Percentiles rank a stretch among this genome's conserved stretches.
Conservation (phyloP, 352 stramenopile genomes). For the Phytophthora idaei region DNA sequence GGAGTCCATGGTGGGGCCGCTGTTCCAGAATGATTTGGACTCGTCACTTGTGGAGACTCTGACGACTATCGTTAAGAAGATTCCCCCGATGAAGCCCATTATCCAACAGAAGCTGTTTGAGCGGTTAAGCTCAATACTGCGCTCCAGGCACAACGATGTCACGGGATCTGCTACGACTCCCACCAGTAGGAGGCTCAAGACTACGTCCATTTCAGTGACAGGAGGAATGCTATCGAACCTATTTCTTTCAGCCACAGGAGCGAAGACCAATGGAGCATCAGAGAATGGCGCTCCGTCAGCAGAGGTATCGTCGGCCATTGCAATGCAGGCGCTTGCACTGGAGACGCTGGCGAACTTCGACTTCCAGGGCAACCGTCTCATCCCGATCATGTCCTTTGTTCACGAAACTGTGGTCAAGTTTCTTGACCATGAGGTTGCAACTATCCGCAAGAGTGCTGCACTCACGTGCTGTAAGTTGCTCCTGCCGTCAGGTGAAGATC, state of each 20-base stretch:
- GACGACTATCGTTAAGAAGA: constrained; percentile 86
- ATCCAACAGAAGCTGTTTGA: constrained; percentile 89
- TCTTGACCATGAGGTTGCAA: constrained; percentile 83
- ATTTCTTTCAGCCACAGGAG: constrained; percentile 58
- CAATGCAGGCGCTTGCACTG: constrained; percentile 83
- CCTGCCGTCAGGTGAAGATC: constrained; percentile 71
- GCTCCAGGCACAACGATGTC: constrained; percentile 54
- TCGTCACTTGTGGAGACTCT: constrained; percentile 82
- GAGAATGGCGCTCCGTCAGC: constrained; percentile 47
- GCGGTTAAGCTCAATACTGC: constrained; percentile 77
- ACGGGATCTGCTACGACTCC: constrained; percentile 53
- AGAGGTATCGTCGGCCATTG: constrained; percentile 57
- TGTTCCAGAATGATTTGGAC: constrained; percentile 88
- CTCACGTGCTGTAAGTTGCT: constrained; percentile 89
- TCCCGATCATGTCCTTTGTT: constrained; percentile 90
- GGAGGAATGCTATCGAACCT: constrained; percentile 77
- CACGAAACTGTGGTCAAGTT: constrained; percentile 90
- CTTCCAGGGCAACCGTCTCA: constrained; percentile 84
- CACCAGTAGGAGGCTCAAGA: constrained; percentile 70
- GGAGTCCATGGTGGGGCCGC: constrained; percentile 75
- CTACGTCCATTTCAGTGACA: constrained; percentile 73
- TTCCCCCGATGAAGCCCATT: constrained; percentile 71
- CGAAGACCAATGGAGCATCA: constrained; percentile 50
- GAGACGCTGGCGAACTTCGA: constrained; percentile 89
- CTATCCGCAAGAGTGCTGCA: constrained; percentile 86